Evolutionary conservation across 1,284 basidiomycete genomes (phyloP), one percentile per base, ranked within the genome.

Genomic region (Kwoniella shivajii): DNA sequence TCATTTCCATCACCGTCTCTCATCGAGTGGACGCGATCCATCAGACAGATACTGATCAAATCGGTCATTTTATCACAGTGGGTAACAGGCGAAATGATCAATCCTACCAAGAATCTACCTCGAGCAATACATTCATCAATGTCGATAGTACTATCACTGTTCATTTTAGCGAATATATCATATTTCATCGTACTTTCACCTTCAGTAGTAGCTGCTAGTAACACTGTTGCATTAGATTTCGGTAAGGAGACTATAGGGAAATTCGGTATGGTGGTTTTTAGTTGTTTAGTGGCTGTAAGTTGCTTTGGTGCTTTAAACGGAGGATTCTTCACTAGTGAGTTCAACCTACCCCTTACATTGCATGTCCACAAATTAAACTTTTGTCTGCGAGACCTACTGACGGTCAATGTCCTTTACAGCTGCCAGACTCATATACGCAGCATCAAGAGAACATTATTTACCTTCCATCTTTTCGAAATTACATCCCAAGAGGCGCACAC

Each of bases 191-290:
- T 96, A 1, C 82, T 99, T n/a, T 88, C 93, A 63, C 88, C 88
- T 73, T 84, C 84, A 56, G 65, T 80, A 27, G 77, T 80, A 0
- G 71, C 73, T 5, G 70, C 78, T 7, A 79, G 75, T 61, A 98
- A 98, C 66, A 97, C 94, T 0, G 91, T 97, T 18, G 94, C 92
- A 0, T 82, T 95, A 60, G 95, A 99, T 76, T 99, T 97, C 68
- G 96, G 96, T 1, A 84, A 87, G 53, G 86, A 85, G 0, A 78
- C 95, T 3, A 89, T 94, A 61, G 95, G 96, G 6, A 85, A 87
- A 5, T 76, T 88, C 13, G 95, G 96, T 20, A 93, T 90, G 0
- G 84, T 87, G 1, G 69, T 95, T 3, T 98, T 99, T 73, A 91
- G 93, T 1, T 81, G 65, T 14, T 64, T 94, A 80, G 95, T 99